phyloP scores from a whole-genome alignment of 2,329 filamentous ascomycete species.

The Thelonectria blattea region DNA sequence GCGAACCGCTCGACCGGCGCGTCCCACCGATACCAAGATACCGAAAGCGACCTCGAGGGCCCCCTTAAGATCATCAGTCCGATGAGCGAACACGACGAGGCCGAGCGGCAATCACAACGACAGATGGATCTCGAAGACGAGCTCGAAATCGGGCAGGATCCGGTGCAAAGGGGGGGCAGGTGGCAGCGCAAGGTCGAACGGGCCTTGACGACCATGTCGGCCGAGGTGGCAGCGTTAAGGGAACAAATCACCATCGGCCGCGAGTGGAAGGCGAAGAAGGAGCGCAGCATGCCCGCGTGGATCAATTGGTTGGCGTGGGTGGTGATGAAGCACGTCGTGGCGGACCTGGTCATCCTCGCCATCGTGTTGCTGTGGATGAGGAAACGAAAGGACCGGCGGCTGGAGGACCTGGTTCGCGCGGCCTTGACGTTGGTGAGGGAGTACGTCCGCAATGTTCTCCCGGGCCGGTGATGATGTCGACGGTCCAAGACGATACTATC shows the following conservation, averaged over 20 bases:
- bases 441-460: slow-evolving; percentile 64
- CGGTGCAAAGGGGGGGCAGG: slow-evolving; percentile 51
- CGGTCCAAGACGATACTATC: not conserved
- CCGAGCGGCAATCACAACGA: slow-evolving; percentile 60
- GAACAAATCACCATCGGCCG: slow-evolving; percentile 85
- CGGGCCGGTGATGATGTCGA: slow-evolving; percentile 55
- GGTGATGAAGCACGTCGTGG: slow-evolving; percentile 72
- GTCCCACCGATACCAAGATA: slow-evolving; percentile 53
- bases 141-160: slow-evolving; percentile 44
- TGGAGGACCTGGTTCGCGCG: slow-evolving; percentile 77
- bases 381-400: slow-evolving; percentile 69
- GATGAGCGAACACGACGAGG: slow-evolving; percentile 82
- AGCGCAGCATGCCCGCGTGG: slow-evolving; percentile 72
- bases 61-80: slow-evolving; percentile 78
- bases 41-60: slow-evolving; percentile 55
- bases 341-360: slow-evolving; percentile 71
- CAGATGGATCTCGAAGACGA: slow-evolving; percentile 55
- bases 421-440: slow-evolving; percentile 63
- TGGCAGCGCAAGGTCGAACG: slow-evolving; percentile 87
- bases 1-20: slow-evolving; percentile 42
- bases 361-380: slow-evolving; percentile 76
- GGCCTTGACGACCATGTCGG: slow-evolving; percentile 85
- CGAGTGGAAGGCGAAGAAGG: slow-evolving; percentile 71
- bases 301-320: slow-evolving; percentile 73
- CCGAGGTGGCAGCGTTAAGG: slow-evolving; percentile 87